phyloP scores from a whole-genome alignment of 768 basidiomycete genomes.

The Boletellus ananiceps region DNA sequence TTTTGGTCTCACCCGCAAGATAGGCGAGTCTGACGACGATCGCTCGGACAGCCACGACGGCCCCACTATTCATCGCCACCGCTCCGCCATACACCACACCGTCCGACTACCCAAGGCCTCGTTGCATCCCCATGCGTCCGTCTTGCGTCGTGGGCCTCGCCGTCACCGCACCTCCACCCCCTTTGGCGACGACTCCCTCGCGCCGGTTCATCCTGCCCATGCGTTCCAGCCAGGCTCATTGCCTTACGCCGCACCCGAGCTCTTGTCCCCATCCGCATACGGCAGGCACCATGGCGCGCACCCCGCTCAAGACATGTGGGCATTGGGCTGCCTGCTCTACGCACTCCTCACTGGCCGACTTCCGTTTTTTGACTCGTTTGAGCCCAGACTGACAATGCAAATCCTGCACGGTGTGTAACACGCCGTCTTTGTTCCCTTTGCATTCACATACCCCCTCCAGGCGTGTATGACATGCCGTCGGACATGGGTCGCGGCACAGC shows the following conservation, averaged over 20 bases:
- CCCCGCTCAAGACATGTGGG: constrained; percentile 94
- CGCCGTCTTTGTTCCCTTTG: not conserved
- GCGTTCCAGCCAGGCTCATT: constrained; percentile 76
- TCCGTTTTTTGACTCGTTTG: constrained; percentile 86
- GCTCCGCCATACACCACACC: constrained; percentile 27
- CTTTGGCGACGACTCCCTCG: constrained; percentile 26
- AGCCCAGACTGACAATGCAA: constrained; percentile 88
- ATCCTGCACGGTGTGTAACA: constrained; percentile 71
- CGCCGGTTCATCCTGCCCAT: constrained; percentile 31
- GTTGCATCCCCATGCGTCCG: constrained; percentile 14
- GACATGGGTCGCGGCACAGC: constrained; percentile 58
- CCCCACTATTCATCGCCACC: constrained; percentile 19
- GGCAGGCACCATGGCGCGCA: constrained; percentile 34
- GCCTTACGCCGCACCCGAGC: constrained; percentile 88
- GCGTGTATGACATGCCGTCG: constrained; percentile 55
- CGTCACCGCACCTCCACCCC: constrained; percentile 50
- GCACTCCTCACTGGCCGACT: constrained; percentile 79
- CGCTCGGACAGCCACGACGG: constrained; percentile 13
- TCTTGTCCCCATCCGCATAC: constrained; percentile 58
- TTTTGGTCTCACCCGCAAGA: constrained; percentile 74
- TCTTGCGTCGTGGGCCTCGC: constrained; percentile 32
- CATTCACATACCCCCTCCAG: constrained; percentile 34
- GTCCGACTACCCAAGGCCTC: constrained; percentile 22
- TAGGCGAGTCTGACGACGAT: constrained; percentile 46
- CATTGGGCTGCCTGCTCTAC: constrained; percentile 86